phyloP scores from a whole-genome alignment of 768 basidiomycete species.

The Porphyrellus cyaneotinctus region DNA sequence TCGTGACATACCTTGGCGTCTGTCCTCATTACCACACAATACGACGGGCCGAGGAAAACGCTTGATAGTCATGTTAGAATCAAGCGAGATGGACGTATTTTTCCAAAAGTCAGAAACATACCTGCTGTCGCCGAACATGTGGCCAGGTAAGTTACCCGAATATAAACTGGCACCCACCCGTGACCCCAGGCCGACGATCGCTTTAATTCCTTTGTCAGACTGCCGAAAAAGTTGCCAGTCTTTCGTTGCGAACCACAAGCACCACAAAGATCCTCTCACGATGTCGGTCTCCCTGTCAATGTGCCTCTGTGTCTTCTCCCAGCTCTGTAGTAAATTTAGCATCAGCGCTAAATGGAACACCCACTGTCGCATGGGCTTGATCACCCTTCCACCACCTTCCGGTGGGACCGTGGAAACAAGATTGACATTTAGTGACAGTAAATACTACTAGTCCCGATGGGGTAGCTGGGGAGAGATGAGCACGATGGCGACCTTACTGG shows the following conservation, averaged over 20 bases:
- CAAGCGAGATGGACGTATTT: background rate
- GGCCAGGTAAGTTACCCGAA: background rate
- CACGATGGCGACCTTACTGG: background rate
- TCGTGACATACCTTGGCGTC: background rate
- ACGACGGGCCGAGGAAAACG: background rate
- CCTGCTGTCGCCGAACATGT: background rate
- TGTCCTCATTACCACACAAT: background rate
- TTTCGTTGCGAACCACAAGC: too few species aligned
- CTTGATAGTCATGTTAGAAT: background rate
- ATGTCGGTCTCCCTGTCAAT: background rate
- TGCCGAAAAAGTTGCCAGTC: background rate
- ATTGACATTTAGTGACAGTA: background rate
- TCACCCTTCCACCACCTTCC: background rate
- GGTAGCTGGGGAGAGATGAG: background rate
- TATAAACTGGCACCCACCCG: background rate
- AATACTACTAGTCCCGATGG: too few species aligned
- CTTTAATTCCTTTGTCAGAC: background rate
- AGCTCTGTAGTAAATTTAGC: background rate
- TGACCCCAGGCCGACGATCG: background rate
- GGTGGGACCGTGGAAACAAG: slow-evolving; percentile 7
- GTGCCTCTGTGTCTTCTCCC: background rate
- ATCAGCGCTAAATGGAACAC: background rate
- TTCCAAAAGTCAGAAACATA: background rate
- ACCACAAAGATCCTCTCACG: background rate
- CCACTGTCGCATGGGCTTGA: background rate